These are phyloP conservation scores for Kalanchoe fedtschenkoi DNA, from an alignment of 164 flowering plant genomes.

Conservation along the genomic window DNA sequence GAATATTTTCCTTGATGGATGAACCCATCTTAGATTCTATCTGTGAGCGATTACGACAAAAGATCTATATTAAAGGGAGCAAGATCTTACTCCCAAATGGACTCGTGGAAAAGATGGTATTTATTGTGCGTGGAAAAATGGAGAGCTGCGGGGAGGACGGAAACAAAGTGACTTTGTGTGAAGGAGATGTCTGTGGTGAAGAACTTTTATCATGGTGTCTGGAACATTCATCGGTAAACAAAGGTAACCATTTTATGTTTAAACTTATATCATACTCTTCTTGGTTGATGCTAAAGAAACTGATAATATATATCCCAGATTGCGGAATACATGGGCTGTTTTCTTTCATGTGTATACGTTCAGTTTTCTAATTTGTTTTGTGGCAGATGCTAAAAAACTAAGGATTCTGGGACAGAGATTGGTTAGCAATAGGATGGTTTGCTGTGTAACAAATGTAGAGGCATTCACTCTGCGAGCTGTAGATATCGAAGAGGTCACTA, in stretches of 20 bases:
- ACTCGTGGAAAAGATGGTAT: slow-evolving; percentile 50
- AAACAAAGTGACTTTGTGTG: slow-evolving; percentile 28
- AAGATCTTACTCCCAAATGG: slow-evolving; percentile 40
- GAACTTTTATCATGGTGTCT: slow-evolving; percentile 90
- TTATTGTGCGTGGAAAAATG: slow-evolving; percentile 63
- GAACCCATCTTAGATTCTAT: slow-evolving; percentile 66
- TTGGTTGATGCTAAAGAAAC: not conserved
- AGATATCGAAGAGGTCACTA: slow-evolving; percentile 76
- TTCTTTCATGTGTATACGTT: not conserved
- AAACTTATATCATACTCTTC: not conserved
- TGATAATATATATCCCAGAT: not conserved
- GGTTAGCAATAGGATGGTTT: slow-evolving; percentile 49
- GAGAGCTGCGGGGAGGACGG: slow-evolving; percentile 49
- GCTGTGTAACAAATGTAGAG: slow-evolving; percentile 69
- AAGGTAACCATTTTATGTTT: slow-evolving; percentile 26
- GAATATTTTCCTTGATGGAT: slow-evolving; percentile 64
- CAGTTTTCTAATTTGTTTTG: not conserved
- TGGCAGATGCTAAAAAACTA: slow-evolving; percentile 40
- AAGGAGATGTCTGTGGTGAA: slow-evolving; percentile 80
- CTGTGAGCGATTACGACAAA: slow-evolving; percentile 60
- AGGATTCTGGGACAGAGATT: slow-evolving; percentile 33
- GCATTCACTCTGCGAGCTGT: slow-evolving; percentile 64
- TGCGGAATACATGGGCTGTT: not conserved
- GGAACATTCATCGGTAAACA: slow-evolving; percentile 48
- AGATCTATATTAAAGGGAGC: slow-evolving; percentile 59